Conservation (phyloP, 805 yeast genomes). For the Jamesozyma spencerorum region DNA sequence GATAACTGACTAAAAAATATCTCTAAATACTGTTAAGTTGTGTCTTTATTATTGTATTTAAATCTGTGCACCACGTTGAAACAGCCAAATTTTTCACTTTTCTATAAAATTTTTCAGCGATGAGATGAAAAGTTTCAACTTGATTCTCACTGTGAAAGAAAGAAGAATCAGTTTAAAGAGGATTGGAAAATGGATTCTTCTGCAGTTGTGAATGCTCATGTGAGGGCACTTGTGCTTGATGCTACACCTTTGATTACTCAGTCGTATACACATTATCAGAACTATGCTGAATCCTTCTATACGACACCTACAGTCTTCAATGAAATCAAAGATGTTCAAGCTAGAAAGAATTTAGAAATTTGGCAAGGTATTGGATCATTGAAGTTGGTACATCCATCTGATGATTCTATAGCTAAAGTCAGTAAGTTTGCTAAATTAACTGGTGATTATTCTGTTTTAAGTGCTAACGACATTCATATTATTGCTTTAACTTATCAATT, state of each 20-base stretch:
- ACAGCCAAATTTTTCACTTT: neutral
- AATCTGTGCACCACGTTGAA: neutral
- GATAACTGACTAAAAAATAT: no score
- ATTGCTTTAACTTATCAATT: conserved; percentile 86
- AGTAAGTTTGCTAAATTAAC: conserved; percentile 72
- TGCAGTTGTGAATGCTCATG: conserved; percentile 22
- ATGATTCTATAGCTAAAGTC: conserved; percentile 54
- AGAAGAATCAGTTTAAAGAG: neutral
- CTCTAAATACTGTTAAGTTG: no score
- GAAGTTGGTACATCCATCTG: conserved; percentile 66
- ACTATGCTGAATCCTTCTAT: conserved; percentile 59
- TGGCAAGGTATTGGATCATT: conserved; percentile 62
- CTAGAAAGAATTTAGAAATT: conserved; percentile 64
- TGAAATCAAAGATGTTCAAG: conserved; percentile 80
- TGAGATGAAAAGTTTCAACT: conserved; percentile 7
- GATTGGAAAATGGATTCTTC: neutral
- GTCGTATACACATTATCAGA: conserved; percentile 61
- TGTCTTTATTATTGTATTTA: no score
- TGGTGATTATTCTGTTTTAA: conserved; percentile 84
- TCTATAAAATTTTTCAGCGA: neutral
- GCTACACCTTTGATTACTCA: conserved; percentile 93
- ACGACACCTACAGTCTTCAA: conserved; percentile 88
- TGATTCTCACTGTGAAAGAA: no score
- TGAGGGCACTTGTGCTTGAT: conserved; percentile 67
- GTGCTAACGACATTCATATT: conserved; percentile 85